Evolutionary conservation across 2,329 filamentous ascomycete species (phyloP).

Genomic region (Fusarium sp.): DNA sequence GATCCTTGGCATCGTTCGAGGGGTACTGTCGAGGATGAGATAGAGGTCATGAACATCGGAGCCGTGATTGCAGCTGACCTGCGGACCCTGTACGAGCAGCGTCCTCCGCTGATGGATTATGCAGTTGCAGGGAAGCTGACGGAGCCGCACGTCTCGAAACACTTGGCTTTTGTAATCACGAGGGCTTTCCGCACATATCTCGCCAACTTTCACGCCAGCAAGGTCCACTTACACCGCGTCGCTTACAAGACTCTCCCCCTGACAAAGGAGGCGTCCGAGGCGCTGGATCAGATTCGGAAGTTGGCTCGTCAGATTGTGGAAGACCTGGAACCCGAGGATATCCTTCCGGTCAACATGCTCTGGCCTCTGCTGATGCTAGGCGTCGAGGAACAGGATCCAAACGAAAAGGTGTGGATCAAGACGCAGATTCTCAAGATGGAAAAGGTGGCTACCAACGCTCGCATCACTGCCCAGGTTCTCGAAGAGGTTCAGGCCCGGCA

Average conservation of each 20-base stretch:
- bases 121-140: slow-evolving; percentile 64
- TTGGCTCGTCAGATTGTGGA: slow-evolving; percentile 57
- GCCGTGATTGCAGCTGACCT: slow-evolving; percentile 63
- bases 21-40: slow-evolving; percentile 68
- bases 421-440: slow-evolving; percentile 61
- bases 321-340: slow-evolving; percentile 55
- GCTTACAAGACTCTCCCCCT: slow-evolving; percentile 66
- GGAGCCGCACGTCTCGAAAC: slow-evolving; percentile 59
- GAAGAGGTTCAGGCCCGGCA: slow-evolving; percentile 59
- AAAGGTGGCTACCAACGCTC: slow-evolving; percentile 56
- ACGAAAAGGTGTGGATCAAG: slow-evolving; percentile 63
- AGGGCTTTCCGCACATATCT: slow-evolving; percentile 66
- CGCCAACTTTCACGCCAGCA: slow-evolving; percentile 67
- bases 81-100: slow-evolving; percentile 60
- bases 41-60: slow-evolving; percentile 67
- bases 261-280: slow-evolving; percentile 60
- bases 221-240: slow-evolving; percentile 67
- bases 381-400: slow-evolving; percentile 62
- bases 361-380: slow-evolving; percentile 69
- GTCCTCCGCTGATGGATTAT: slow-evolving; percentile 67
- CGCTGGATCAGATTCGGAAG: slow-evolving; percentile 61
- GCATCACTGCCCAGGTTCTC: slow-evolving; percentile 59
- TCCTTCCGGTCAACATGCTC: slow-evolving; percentile 66
- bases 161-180: slow-evolving; percentile 62
- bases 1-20: slow-evolving; percentile 67